phyloP scores from a whole-genome alignment of 148 eudicot genomes.

The Rhododendron ovatum region DNA sequence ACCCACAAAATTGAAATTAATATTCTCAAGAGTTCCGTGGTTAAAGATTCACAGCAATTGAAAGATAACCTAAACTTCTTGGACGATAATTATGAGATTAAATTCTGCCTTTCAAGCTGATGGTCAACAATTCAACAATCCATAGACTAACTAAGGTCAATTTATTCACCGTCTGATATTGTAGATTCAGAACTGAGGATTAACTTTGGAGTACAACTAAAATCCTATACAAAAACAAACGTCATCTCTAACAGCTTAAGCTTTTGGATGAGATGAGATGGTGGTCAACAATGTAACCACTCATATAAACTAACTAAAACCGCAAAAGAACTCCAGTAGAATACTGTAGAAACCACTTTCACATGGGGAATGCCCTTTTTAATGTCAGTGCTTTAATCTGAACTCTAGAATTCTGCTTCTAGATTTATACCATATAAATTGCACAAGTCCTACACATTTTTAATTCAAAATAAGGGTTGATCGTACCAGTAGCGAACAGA shows the following conservation, averaged over 20 bases:
- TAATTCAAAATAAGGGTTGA: neutral
- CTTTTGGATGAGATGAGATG: neutral
- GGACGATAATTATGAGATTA: neutral
- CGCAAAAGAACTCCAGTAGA: too few relatives aligned
- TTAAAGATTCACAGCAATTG: neutral
- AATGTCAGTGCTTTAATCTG: neutral
- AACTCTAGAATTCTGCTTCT: neutral
- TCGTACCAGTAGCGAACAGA: conserved; percentile 88
- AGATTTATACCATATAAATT: neutral
- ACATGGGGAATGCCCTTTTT: neutral
- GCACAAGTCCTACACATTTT: neutral
- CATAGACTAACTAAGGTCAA: neutral
- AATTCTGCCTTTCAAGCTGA: neutral
- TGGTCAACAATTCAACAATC: neutral
- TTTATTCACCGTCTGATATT: neutral
- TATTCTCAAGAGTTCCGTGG: neutral
- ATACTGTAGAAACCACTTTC: too few relatives aligned
- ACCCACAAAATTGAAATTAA: neutral
- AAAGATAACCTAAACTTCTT: neutral
- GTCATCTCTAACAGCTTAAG: neutral
- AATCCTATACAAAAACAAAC: neutral
- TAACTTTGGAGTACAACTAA: neutral
- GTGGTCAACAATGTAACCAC: neutral
- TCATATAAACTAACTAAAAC: too few relatives aligned
- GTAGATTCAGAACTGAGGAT: neutral